Conservation (phyloP, 305 asterid genomes). For the Rubia balearica region DNA sequence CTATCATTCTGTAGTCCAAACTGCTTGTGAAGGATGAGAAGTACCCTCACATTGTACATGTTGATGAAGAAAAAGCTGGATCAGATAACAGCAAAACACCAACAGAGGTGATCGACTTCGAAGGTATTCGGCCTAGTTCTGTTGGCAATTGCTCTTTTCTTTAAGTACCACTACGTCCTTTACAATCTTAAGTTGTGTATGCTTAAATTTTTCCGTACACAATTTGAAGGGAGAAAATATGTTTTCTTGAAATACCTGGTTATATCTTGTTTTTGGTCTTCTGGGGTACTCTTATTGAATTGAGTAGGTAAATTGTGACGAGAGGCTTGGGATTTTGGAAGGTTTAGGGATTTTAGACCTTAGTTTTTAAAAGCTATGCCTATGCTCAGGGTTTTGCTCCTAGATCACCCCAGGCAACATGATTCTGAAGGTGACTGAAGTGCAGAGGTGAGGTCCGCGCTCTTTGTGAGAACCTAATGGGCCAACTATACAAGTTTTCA, state of each 20-base stretch:
- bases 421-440: neutral
- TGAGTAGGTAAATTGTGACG: neutral
- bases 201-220: neutral
- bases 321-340: neutral
- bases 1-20: slow-evolving; percentile 14
- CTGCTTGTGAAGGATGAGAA: slow-evolving; percentile 33
- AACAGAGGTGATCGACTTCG: slow-evolving; percentile 44
- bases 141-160: neutral
- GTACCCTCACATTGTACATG: slow-evolving; percentile 78
- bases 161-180: neutral
- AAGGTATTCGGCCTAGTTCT: slow-evolving; percentile 13
- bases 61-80: slow-evolving; percentile 44
- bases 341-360: neutral
- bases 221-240: neutral
- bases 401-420: neutral
- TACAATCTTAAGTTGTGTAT: neutral
- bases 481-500: neutral
- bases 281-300: neutral
- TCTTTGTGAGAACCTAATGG: neutral
- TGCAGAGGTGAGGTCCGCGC: too few relatives aligned
- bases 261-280: neutral
- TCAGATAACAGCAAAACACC: slow-evolving; percentile 26
- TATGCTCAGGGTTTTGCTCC: neutral
- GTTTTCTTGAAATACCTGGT: neutral
- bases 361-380: too few relatives aligned